phyloP scores from a whole-genome alignment of 108 stramenopile species.

The Poteriospumella lacustris region DNA sequence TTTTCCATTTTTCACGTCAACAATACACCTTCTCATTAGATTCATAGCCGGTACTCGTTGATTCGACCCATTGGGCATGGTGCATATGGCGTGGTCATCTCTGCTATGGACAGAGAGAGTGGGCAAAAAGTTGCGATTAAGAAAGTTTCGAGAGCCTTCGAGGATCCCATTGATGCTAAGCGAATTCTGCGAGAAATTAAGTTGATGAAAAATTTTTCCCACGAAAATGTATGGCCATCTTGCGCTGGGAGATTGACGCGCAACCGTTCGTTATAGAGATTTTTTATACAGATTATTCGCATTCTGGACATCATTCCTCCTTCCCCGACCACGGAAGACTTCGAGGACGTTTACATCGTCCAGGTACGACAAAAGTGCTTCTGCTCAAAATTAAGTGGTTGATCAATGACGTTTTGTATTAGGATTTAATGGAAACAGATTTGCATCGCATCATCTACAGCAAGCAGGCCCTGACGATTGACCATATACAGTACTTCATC shows the following conservation, averaged over 20 bases:
- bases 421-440: conserved; percentile 97
- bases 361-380: neutral
- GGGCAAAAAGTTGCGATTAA: conserved; percentile 86
- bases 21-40: too few species aligned
- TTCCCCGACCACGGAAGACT: conserved; percentile 51
- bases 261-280: conserved; percentile 37
- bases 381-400: neutral
- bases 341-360: conserved; percentile 92
- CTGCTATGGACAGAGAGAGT: conserved; percentile 43
- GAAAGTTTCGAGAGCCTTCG: conserved; percentile 85
- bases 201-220: conserved; percentile 79
- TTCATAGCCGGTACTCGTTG: conserved; percentile 56
- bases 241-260: too few species aligned
- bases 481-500: conserved; percentile 94
- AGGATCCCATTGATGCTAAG: conserved; percentile 98
- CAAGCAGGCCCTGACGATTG: conserved; percentile 85
- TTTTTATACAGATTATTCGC: conserved; percentile 45
- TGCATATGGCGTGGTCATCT: conserved; percentile 97
- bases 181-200: conserved; percentile 98
- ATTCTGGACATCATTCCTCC: conserved; percentile 47
- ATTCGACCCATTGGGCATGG: conserved; percentile 82
- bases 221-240: conserved; percentile 62
- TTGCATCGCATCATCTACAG: conserved; percentile 98
- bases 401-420: conserved; percentile 18
- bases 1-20: neutral